Evolutionary conservation across 1,139 yeast species (phyloP), one percentile per base, ranked within the genome.

Genomic region (Kluyveromyces marxianus): DNA sequence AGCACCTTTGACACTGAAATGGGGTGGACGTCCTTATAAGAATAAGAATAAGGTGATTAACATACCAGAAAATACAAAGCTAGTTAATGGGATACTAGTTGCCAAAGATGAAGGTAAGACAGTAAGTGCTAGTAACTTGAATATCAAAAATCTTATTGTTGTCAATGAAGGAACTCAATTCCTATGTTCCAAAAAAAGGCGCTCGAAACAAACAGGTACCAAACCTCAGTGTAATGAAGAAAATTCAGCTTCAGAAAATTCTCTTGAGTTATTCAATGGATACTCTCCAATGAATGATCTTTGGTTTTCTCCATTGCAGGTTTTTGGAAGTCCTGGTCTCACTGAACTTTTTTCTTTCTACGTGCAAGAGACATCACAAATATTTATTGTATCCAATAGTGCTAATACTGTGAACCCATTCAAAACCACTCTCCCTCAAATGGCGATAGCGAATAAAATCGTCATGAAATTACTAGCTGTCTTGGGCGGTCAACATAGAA

Each of bases 361-460:
- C 71, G 67, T 81, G 21, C 70, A 76, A 46, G 77, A 79, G 8
- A 84, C 87, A 0, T 76, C 89, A 1, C 73, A 73, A 39, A 69
- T 75, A 37, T 67, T 84, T 33, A 87, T 83, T 4, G 38, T 41
- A 5, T 41, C 39, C 14, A 34, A 28, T 26, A 28, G 10, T n/a
- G 27, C 26, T 7, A 92, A 92, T 0, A 83, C 87, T 0, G 88
- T 89, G 4, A 85, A 84, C 55, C 95, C 95, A 0, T 83, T 84
- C 64, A 74, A 75, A 50, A 74, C 74, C 3, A 65, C 83, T 3
- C 62, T 85, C 21, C 92, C 94, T 0, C 77, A 77, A 52, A 72
- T 85, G 76, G 90, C 94, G 0, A 69, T 82, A 72, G 76, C 80
- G 3, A 76, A 86, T 0, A 68, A 69, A 8, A 69, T 68, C 24